Conservation (phyloP, 1,139 yeast genomes). For the Pichia cactophila region DNA sequence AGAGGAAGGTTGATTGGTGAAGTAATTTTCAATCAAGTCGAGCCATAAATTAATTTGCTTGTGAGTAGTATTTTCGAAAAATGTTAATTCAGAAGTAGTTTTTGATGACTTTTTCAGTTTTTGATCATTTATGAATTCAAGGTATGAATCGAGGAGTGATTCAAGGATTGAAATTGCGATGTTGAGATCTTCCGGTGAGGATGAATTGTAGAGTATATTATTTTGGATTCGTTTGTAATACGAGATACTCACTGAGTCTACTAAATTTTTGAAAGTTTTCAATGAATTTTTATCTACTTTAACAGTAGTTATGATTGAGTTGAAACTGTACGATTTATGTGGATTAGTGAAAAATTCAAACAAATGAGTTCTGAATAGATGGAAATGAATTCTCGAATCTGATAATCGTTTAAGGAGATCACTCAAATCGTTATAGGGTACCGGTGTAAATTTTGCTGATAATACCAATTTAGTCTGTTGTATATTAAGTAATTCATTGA, state of each 20-base stretch:
- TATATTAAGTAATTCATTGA: constrained; percentile 26
- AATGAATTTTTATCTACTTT: constrained; percentile 24
- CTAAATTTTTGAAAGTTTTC: constrained; percentile 26
- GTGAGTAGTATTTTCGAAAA: constrained; percentile 23
- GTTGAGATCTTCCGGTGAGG: background rate
- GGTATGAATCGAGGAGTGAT: constrained; percentile 44
- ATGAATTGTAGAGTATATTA: background rate
- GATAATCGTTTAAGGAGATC: background rate
- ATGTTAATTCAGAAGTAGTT: constrained; percentile 29
- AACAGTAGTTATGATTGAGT: constrained; percentile 27
- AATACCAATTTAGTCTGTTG: constrained; percentile 4
- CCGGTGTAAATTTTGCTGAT: constrained; percentile 14
- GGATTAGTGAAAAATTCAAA: constrained; percentile 34
- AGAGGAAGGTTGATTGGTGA: background rate
- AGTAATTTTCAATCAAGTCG: constrained; percentile 23
- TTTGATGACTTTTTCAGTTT: constrained; percentile 25
- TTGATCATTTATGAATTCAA: constrained; percentile 29
- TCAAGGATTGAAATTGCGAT: constrained; percentile 42
- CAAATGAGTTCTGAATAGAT: constrained; percentile 40
- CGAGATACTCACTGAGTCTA: constrained; percentile 29
- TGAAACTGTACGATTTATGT: background rate
- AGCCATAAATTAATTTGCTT: constrained; percentile 28
- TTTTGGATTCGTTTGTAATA: constrained; percentile 6
- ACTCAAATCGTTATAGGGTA: background rate
- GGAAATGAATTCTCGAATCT: constrained; percentile 33